Base-by-base conservation (phyloP, 192 early-diverging fungal genomes). In the Diversispora eburnea region DNA sequence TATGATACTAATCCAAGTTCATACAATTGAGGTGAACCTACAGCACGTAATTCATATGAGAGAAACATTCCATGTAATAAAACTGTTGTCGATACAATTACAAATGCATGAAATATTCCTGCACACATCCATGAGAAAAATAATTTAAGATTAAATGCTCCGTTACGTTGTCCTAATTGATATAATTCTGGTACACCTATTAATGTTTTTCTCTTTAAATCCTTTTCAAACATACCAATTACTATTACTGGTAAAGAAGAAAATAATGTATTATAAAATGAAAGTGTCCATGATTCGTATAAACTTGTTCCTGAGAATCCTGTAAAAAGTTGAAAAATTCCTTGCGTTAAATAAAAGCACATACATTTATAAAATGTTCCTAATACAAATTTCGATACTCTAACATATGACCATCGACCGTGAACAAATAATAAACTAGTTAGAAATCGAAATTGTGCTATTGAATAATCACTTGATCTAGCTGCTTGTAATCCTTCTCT, bases 341-440 rank as follows among this genome's bases (percentile, higher is more conserved):
- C 85, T 79, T 93, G 93, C 0, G 90, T 88, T 5, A 86, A 54
- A 65, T 92, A 93, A 70, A 92, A 93, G 8, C 86, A 85, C 78
- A 92, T 90, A 72, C 91, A 90, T 81, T 95, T 95, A 85, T 94
- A 94, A 77, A 95, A 92, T 19, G 92, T 93, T n/a, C 91, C 92
- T 79, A 94, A 79, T 19, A 88, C 85, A 77, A 93, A 92, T 76
- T 87, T 88, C 67, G 90, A 87, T n/a, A 91, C 84, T 49, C 92
- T 88, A 20, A 91, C 81, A 72, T 96, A 96, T 55, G 91, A 89
- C 90, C 92, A 96, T 66, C 89, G 88, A 20, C 94, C 94, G 71
- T 96, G 94, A 41, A 96, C 91, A 78, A 95, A 83, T 20, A 96
- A 78, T 17, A 96, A 80, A 49, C 86, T 83, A 65, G 89, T 87